Evolutionary conservation across 805 yeast genomes (phyloP).

Genomic region (Ogataea salicorniae): DNA sequence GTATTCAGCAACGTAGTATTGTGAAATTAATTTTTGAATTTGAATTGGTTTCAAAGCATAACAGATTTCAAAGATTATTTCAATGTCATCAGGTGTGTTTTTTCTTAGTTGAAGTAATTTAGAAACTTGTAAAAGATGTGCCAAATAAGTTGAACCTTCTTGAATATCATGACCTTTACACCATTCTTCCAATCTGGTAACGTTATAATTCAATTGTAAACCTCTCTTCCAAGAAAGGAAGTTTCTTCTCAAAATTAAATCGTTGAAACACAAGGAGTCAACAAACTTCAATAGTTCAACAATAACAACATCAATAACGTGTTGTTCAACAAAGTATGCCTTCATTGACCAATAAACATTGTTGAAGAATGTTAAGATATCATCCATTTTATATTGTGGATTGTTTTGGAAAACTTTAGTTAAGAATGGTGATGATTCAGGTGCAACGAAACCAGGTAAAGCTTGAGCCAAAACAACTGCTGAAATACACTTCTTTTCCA

Average conservation of each 20-base stretch:
- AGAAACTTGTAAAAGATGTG: slow-evolving; percentile 87
- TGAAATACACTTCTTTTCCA: slow-evolving; percentile 89
- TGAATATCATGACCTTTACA: slow-evolving; percentile 89
- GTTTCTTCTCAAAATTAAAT: slow-evolving; percentile 87
- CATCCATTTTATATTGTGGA: slow-evolving; percentile 87
- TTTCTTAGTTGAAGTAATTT: slow-evolving; percentile 89
- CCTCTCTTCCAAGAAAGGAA: slow-evolving; percentile 98
- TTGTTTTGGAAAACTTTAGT: slow-evolving; percentile 74
- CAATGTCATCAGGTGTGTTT: slow-evolving; percentile 83
- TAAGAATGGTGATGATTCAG: slow-evolving; percentile 74
- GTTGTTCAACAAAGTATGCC: slow-evolving; percentile 79
- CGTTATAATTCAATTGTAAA: slow-evolving; percentile 91
- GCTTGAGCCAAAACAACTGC: slow-evolving; percentile 94
- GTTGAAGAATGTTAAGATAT: slow-evolving; percentile 82
- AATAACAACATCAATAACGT: slow-evolving; percentile 78
- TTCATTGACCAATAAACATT: slow-evolving; percentile 91
- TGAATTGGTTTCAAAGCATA: slow-evolving; percentile 92
- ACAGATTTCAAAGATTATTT: slow-evolving; percentile 90
- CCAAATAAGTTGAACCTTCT: slow-evolving; percentile 78
- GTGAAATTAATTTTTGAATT: slow-evolving; percentile 85
- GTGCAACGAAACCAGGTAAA: slow-evolving; percentile 91
- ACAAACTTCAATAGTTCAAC: slow-evolving; percentile 79
- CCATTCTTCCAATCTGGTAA: slow-evolving; percentile 97
- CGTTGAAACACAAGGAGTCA: slow-evolving; percentile 92
- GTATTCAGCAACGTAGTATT: slow-evolving; percentile 88